Conservation (phyloP, 2,329 filamentous ascomycete species). For the Cadophora luteo-olivacea region DNA sequence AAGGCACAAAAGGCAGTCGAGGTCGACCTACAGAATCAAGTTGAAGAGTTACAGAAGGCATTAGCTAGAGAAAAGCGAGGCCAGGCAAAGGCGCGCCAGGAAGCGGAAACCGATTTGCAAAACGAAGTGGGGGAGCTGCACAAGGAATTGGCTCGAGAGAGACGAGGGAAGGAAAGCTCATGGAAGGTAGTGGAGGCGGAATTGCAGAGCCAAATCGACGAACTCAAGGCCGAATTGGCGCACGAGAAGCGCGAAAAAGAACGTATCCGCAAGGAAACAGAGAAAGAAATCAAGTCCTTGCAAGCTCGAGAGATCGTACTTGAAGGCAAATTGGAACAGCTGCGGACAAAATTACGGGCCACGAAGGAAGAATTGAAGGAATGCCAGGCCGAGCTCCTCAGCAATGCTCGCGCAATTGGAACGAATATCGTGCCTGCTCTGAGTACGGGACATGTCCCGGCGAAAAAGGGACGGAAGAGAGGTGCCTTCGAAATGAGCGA, state of each 20-base stretch:
- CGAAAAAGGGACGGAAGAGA: conserved; percentile 48
- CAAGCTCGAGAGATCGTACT: conserved; percentile 68
- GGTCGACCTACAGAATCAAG: conserved; percentile 42
- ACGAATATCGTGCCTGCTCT: conserved; percentile 27
- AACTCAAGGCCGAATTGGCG: conserved; percentile 46
- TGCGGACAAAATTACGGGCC: conserved; percentile 56
- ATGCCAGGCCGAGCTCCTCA: conserved; percentile 53
- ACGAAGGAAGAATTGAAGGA: conserved; percentile 78
- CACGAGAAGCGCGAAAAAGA: conserved; percentile 42
- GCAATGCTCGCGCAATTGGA: conserved; percentile 46
- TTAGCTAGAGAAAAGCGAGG: conserved; percentile 52
- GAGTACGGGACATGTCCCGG: conserved; percentile 35
- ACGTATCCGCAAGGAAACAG: conserved; percentile 38
- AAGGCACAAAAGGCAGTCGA: conserved; percentile 37
- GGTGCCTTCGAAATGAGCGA: conserved; percentile 50
- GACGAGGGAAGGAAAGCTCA: conserved; percentile 46
- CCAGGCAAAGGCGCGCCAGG: conserved; percentile 46
- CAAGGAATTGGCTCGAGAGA: conserved; percentile 49
- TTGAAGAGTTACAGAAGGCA: conserved; percentile 43
- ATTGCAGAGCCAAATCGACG: conserved; percentile 50
- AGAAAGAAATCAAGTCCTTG: conserved; percentile 61
- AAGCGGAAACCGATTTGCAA: conserved; percentile 48
- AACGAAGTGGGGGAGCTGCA: conserved; percentile 47
- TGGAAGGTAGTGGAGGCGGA: conserved; percentile 34
- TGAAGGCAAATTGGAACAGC: conserved; percentile 72